Evolutionary conservation across 805 yeast species (phyloP).

Genomic region (Tetrapisispora nanseiensis): DNA sequence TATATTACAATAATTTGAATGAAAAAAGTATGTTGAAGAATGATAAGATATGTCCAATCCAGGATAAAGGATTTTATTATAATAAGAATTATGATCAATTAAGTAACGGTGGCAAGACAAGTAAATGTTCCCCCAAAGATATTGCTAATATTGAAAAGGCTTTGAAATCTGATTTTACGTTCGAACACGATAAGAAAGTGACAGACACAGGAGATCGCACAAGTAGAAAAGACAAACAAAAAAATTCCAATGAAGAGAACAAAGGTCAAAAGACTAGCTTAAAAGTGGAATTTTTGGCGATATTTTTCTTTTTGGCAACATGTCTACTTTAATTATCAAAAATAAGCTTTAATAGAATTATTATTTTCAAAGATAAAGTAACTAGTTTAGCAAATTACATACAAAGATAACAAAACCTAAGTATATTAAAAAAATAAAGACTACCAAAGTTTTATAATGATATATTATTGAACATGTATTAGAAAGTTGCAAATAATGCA

Average conservation of each 20-base stretch:
- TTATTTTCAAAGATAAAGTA: neutral
- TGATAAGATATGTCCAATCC: constrained; percentile 21
- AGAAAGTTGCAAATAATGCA: no score
- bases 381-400: neutral
- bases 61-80: constrained; percentile 15
- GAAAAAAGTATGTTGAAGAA: constrained; percentile 29
- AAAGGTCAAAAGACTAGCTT: neutral
- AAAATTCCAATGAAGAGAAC: neutral
- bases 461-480: no score
- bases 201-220: neutral
- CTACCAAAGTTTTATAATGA: no score
- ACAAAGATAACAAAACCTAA: no score
- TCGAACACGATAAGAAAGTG: neutral
- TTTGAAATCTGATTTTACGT: neutral
- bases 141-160: neutral
- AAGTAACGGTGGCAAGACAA: neutral
- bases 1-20: constrained; percentile 36
- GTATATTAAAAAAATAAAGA: no score
- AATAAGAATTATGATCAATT: constrained; percentile 7
- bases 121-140: neutral
- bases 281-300: neutral
- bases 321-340: neutral
- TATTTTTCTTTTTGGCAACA: neutral
- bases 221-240: neutral
- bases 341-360: neutral